phyloP scores from a whole-genome alignment of 2,329 filamentous ascomycete species.

The Talaromyces piceae region DNA sequence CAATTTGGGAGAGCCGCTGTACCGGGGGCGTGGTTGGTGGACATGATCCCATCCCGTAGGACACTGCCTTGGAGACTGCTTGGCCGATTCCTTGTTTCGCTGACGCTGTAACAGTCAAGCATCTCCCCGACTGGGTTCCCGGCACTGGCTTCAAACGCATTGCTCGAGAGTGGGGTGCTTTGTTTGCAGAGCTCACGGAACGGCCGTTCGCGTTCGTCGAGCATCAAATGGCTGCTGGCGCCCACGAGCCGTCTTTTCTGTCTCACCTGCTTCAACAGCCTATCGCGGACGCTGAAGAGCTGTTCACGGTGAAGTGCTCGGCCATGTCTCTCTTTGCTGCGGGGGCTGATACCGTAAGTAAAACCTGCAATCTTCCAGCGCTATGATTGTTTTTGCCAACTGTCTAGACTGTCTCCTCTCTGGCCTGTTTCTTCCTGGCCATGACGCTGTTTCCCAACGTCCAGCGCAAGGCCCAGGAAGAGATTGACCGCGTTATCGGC shows the following conservation, averaged over 20 bases:
- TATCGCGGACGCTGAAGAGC: constrained; percentile 23
- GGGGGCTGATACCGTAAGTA: constrained; percentile 35
- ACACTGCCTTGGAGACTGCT: constrained; percentile 17
- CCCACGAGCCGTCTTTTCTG: constrained; percentile 29
- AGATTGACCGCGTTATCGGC: constrained; percentile 29
- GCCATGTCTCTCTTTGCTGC: constrained; percentile 36
- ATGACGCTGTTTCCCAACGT: constrained; percentile 47
- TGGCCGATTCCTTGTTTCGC: neutral
- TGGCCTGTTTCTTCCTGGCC: constrained; percentile 43
- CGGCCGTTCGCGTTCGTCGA: constrained; percentile 39
- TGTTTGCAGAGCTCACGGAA: constrained; percentile 25
- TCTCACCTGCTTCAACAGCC: constrained; percentile 31
- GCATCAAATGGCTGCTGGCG: constrained; percentile 28
- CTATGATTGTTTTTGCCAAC: constrained; percentile 1
- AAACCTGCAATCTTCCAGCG: too few relatives aligned
- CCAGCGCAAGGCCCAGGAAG: constrained; percentile 43
- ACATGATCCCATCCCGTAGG: constrained; percentile 39
- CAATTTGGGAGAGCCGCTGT: constrained; percentile 34
- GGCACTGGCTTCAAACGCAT: constrained; percentile 39
- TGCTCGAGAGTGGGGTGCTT: constrained; percentile 30
- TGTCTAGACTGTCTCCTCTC: constrained; percentile 34
- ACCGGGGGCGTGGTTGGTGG: constrained; percentile 41
- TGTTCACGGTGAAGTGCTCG: constrained; percentile 35
- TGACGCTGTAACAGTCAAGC: constrained; percentile 19
- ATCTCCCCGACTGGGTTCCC: constrained; percentile 41